Evolutionary conservation across 2,329 filamentous ascomycete species (phyloP).

Genomic region (Trichoderma polysporum): DNA sequence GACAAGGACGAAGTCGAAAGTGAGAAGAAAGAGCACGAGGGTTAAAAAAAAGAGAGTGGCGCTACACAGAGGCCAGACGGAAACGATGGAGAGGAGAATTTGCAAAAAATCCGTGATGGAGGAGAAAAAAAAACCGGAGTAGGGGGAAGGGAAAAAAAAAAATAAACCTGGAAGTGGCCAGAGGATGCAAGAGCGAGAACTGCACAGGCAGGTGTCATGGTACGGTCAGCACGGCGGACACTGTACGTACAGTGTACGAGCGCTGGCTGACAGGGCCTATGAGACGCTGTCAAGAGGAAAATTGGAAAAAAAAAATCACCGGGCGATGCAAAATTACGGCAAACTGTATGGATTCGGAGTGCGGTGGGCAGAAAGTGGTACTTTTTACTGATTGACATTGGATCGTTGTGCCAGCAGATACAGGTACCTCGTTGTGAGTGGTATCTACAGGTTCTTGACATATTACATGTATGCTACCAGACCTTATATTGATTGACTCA

Average conservation of each 20-base stretch:
- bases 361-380: too few species aligned
- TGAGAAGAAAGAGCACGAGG: not conserved
- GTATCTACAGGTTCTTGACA: too few species aligned
- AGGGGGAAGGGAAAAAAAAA: not conserved
- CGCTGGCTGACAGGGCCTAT: not conserved
- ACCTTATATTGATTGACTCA: too few species aligned
- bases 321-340: not conserved
- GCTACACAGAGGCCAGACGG: conserved; percentile 9
- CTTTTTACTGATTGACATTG: too few species aligned
- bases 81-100: conserved; percentile 3
- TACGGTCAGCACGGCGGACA: conserved; percentile 7
- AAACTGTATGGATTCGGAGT: conserved; percentile 16
- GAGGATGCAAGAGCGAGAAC: conserved; percentile 4
- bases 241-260: not conserved
- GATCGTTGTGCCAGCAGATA: too few species aligned
- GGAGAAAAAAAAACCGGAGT: conserved; percentile 4
- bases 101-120: not conserved
- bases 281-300: not conserved
- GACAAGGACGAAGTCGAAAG: not conserved
- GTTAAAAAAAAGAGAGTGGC: not conserved
- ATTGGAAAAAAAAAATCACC: not conserved
- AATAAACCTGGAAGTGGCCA: not conserved
- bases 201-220: conserved; percentile 10
- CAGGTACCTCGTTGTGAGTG: too few species aligned
- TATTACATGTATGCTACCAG: too few species aligned